Conservation (phyloP, 805 yeast species). For the Komagataella pastoris region DNA sequence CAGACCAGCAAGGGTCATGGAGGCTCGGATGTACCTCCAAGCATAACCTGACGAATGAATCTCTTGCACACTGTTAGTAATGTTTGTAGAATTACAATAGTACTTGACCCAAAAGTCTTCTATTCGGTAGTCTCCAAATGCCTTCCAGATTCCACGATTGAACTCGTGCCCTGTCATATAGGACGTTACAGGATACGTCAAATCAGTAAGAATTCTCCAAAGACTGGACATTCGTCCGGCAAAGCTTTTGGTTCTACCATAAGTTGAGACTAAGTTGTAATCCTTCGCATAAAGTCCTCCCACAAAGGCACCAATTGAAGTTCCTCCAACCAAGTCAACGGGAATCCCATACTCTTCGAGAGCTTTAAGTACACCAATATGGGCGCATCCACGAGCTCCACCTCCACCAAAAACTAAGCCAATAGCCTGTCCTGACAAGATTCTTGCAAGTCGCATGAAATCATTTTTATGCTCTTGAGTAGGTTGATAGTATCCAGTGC, state of each 20-base stretch:
- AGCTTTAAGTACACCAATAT: conserved; percentile 83
- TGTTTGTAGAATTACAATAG: conserved; percentile 86
- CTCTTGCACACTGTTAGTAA: conserved; percentile 92
- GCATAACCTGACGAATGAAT: conserved; percentile 86
- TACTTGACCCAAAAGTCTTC: conserved; percentile 93
- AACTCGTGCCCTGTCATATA: conserved; percentile 97
- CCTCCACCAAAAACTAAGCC: conserved; percentile 97
- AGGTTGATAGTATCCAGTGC: conserved; percentile 11
- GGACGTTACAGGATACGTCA: conserved; percentile 89
- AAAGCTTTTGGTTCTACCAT: conserved; percentile 81
- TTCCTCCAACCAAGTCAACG: conserved; percentile 88
- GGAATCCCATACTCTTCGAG: conserved; percentile 89
- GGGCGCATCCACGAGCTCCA: conserved; percentile 92
- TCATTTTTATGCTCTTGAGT: conserved; percentile 65
- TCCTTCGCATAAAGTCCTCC: conserved; percentile 94
- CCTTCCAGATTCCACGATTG: conserved; percentile 95
- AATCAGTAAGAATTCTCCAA: conserved; percentile 76
- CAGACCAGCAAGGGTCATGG: conserved; percentile 92
- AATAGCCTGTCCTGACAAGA: conserved; percentile 84
- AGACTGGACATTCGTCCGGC: conserved; percentile 68
- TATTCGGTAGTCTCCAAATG: conserved; percentile 81
- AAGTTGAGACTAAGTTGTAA: conserved; percentile 80
- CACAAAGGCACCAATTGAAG: conserved; percentile 90
- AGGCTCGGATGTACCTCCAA: conserved; percentile 91
- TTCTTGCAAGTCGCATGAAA: conserved; percentile 78